phyloP scores from a whole-genome alignment of 2,329 filamentous ascomycete species.

The Fusarium avenaceum region DNA sequence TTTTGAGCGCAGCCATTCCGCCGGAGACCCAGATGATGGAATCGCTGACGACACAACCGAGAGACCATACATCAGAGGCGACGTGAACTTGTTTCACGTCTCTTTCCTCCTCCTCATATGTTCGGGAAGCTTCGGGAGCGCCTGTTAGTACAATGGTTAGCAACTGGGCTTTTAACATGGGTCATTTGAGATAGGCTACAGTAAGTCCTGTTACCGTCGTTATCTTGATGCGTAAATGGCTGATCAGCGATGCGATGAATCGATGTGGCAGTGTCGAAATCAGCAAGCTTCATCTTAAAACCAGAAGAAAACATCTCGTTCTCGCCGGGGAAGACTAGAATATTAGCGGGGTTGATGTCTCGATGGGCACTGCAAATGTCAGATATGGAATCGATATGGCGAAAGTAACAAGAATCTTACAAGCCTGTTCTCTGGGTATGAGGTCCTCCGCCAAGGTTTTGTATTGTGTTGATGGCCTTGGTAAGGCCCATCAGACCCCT shows the following conservation, averaged over 20 bases:
- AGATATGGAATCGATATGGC: too few relatives aligned
- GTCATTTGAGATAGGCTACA: background rate
- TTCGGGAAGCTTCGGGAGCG: slow-evolving; percentile 21
- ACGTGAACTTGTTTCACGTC: background rate
- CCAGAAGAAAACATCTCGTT: background rate
- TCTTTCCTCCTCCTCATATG: background rate
- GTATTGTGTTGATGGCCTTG: slow-evolving; percentile 12
- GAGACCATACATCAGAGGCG: slow-evolving; percentile 29
- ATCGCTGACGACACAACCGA: slow-evolving; percentile 34
- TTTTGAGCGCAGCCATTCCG: slow-evolving; percentile 2
- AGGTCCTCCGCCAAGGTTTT: slow-evolving; percentile 4
- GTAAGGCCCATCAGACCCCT: slow-evolving; percentile 10
- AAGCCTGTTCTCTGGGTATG: background rate
- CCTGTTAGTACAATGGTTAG: slow-evolving; percentile 1
- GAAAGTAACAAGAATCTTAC: slow-evolving; percentile 1
- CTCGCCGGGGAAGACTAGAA: slow-evolving; percentile 15
- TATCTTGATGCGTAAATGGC: background rate
- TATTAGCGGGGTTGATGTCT: slow-evolving; percentile 35
- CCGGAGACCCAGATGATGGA: slow-evolving; percentile 18
- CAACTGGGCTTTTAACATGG: accelerated
- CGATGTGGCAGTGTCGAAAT: slow-evolving; percentile 25
- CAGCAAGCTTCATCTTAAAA: slow-evolving; percentile 26
- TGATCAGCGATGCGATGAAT: background rate
- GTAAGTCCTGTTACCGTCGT: slow-evolving; percentile 28
- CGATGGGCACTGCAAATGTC: slow-evolving; percentile 23